These are phyloP conservation scores for Penicillium sp. DNA, from an alignment of 2,329 filamentous ascomycete species.

Conservation along the genomic window DNA sequence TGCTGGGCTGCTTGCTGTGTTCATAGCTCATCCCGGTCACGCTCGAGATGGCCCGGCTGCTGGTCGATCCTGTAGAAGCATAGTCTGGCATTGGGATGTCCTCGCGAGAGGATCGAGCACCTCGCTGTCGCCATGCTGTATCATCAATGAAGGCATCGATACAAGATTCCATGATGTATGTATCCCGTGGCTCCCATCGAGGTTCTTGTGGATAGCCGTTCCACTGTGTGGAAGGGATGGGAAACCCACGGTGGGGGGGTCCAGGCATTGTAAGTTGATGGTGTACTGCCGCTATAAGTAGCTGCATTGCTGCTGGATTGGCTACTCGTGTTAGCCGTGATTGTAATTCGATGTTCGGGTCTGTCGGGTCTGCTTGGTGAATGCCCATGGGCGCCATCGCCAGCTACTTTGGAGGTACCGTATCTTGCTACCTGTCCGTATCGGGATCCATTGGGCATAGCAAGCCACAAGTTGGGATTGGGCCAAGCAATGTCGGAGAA, in stretches of 20 bases:
- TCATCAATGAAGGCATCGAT: constrained; percentile 38
- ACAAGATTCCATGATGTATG: constrained; percentile 42
- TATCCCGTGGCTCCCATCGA: constrained; percentile 28
- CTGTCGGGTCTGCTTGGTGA: constrained; percentile 52
- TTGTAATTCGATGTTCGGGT: constrained; percentile 20
- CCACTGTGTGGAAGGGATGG: constrained; percentile 29
- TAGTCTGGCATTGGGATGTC: constrained; percentile 53
- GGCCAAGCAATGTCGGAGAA: constrained; percentile 76
- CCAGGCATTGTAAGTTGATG: constrained; percentile 28
- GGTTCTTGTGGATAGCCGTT: constrained; percentile 22
- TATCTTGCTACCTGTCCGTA: constrained; percentile 28
- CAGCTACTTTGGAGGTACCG: constrained; percentile 44
- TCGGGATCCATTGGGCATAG: constrained; percentile 38
- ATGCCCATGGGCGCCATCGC: constrained; percentile 59
- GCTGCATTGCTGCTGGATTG: constrained; percentile 16
- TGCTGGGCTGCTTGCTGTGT: constrained; percentile 42
- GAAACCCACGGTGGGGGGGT: constrained; percentile 30
- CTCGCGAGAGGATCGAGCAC: constrained; percentile 40
- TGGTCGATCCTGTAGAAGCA: constrained; percentile 37
- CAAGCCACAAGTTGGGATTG: constrained; percentile 66
- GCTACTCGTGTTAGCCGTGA: constrained; percentile 14
- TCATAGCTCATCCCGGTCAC: constrained; percentile 43
- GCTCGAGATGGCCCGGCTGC: constrained; percentile 42
- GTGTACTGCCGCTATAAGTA: constrained; percentile 8
- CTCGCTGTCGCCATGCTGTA: constrained; percentile 28